Percentiles rank a stretch among this genome's conserved stretches.
These are phyloP conservation scores for Podila epigama DNA, from an alignment of 192 early-diverging fungal species.

Conservation along the genomic window DNA sequence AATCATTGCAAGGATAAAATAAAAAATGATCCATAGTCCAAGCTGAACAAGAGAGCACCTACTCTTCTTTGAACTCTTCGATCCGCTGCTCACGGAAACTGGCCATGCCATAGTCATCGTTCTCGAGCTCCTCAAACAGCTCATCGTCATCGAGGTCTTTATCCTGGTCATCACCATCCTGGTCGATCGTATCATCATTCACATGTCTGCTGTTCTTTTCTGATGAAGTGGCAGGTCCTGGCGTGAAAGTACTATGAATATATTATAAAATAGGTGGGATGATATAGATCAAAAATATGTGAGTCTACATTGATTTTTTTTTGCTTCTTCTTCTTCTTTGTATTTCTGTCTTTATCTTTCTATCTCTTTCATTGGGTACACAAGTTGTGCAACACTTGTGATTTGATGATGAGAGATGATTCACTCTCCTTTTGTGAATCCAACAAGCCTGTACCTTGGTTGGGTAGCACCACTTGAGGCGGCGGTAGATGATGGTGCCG, in stretches of 20 bases:
- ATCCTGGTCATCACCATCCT: constrained; percentile 53
- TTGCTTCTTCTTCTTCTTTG: too few relatives aligned
- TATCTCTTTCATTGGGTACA: too few relatives aligned
- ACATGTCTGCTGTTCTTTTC: constrained; percentile 9
- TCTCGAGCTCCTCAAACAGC: constrained; percentile 85
- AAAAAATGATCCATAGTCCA: too few relatives aligned
- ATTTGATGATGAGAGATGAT: too few relatives aligned
- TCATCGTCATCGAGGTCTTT: constrained; percentile 77
- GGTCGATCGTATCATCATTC: constrained; percentile 35
- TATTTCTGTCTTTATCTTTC: too few relatives aligned
- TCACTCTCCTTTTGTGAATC: neutral
- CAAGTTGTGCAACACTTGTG: too few relatives aligned
- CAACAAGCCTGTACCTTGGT: neutral
- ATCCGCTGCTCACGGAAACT: constrained; percentile 84
- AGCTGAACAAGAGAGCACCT: constrained; percentile 27
- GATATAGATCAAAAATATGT: neutral
- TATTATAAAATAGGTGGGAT: too few relatives aligned
- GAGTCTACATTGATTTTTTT: too few relatives aligned
- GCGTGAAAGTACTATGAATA: neutral
- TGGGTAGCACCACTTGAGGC: neutral
- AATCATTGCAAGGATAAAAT: too few relatives aligned
- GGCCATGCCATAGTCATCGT: constrained; percentile 78
- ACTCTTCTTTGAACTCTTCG: constrained; percentile 87
- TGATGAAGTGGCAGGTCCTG: neutral
- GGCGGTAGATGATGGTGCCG: neutral